Percentiles rank a stretch among this genome's conserved stretches.
Evolutionary conservation across 2,329 filamentous ascomycete genomes (phyloP).

Genomic region (Aureobasidium vineae): DNA sequence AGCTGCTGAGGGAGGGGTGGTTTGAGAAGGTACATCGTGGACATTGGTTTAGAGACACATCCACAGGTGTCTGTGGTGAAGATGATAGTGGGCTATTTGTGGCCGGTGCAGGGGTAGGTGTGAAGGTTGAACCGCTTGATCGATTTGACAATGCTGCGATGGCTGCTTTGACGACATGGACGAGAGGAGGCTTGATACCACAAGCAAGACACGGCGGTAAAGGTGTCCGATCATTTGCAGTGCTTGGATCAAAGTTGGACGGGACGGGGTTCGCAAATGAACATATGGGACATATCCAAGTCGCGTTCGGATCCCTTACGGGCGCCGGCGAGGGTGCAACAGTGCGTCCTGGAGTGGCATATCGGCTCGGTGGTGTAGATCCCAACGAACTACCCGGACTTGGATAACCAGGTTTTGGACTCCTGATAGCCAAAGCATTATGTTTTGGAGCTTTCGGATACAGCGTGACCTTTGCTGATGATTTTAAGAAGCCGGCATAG

Average conservation of each 20-base stretch:
- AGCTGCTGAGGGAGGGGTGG: constrained; percentile 78
- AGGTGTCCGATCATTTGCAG: constrained; percentile 74
- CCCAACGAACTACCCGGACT: constrained; percentile 50
- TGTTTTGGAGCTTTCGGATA: constrained; percentile 76
- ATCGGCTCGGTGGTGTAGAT: constrained; percentile 47
- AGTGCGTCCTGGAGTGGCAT: constrained; percentile 42
- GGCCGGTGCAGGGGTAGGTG: background rate
- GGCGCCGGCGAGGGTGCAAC: constrained; percentile 51
- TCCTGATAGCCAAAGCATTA: constrained; percentile 57
- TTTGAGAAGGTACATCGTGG: constrained; percentile 93
- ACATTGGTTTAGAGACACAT: constrained; percentile 49
- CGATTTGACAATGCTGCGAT: constrained; percentile 70
- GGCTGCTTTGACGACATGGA: constrained; percentile 80
- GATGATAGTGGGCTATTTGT: background rate
- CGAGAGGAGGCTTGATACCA: constrained; percentile 84
- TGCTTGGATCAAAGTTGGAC: constrained; percentile 85
- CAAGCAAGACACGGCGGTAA: constrained; percentile 87
- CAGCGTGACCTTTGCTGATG: constrained; percentile 88
- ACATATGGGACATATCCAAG: constrained; percentile 96
- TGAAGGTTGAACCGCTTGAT: constrained; percentile 29
- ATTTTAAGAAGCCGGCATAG: constrained; percentile 92
- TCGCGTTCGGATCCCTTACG: constrained; percentile 59
- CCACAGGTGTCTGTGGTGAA: constrained; percentile 4
- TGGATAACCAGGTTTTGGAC: constrained; percentile 49
- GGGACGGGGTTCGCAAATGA: constrained; percentile 91